Base-by-base conservation (phyloP, 2,329 filamentous ascomycete species). In the Gnomoniopsis smithogilvyi region DNA sequence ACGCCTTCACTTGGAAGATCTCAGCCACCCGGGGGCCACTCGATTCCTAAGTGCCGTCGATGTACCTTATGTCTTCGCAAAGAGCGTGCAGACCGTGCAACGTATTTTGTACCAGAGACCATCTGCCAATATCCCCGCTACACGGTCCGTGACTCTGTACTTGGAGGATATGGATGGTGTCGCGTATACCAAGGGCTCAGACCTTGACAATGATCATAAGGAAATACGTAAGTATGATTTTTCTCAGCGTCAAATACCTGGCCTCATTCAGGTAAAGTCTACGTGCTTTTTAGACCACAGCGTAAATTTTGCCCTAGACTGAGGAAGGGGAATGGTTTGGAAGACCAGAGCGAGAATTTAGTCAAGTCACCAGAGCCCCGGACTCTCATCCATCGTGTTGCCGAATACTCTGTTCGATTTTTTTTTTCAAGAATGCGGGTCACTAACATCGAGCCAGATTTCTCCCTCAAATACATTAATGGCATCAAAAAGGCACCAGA, bases 381-480 rank as follows among this genome's bases (percentile, higher is more conserved):
- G 90, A 91, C 63, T 83, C 79, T 11, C 88, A 92, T 43, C 81
- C n/a, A n/a, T n/a, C n/a, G n/a, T n/a, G n/a, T n/a, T n/a, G n/a
- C n/a, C n/a, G n/a, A n/a, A n/a, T n/a, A n/a, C n/a, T n/a, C n/a
- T n/a, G n/a, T n/a, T n/a, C n/a, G n/a, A n/a, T n/a, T n/a, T n/a
- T n/a, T n/a, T n/a, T n/a, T 30, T 30, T 30, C 26, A 30, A 30
- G n/a, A 30, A 96, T 12, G 93, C 96, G 73, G 66, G 80, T 62
- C 90, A 95, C 69, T 92, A 96, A 51, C 78, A 97, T 97, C 70
- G 92, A 96, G 72, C 95, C 97, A 63, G 92, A 97, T 74, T 81
- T 98, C 73, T 92, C 86, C 17, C 84, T 94, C 1, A 76, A 81
- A 50, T 96, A 97, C 76, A 86, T 96, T 65, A 68, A 76, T 47